Conservation (phyloP, 2,329 filamentous ascomycete species). For the Ophiocordyceps camponoti-saundersi region DNA sequence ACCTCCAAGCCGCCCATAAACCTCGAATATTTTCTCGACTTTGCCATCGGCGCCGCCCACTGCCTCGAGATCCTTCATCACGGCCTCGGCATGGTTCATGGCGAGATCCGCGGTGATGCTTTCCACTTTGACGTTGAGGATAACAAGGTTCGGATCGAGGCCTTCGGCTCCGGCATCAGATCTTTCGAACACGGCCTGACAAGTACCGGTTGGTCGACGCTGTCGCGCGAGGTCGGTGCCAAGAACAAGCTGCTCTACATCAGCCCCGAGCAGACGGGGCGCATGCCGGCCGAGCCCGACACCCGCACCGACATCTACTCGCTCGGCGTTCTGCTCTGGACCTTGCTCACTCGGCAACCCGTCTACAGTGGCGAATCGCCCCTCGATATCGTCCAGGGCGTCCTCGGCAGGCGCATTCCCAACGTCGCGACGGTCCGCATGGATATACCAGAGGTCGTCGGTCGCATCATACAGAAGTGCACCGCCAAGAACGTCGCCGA, state of each 20-base stretch:
- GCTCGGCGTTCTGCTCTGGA: constrained; percentile 79
- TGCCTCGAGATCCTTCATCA: constrained; percentile 87
- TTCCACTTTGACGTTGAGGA: constrained; percentile 70
- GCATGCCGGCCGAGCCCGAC: constrained; percentile 84
- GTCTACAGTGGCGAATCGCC: constrained; percentile 68
- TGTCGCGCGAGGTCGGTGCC: constrained; percentile 71
- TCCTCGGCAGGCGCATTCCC: constrained; percentile 63
- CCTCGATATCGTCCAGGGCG: constrained; percentile 81
- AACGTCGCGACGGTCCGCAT: constrained; percentile 60
- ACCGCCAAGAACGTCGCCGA: constrained; percentile 78
- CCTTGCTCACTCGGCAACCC: constrained; percentile 59
- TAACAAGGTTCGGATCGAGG: constrained; percentile 59
- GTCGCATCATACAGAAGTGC: constrained; percentile 77
- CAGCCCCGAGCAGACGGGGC: constrained; percentile 85
- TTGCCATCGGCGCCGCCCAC: constrained; percentile 75
- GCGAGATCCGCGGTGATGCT: constrained; percentile 77
- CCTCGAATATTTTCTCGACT: constrained; percentile 67
- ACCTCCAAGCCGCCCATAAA: constrained; percentile 42
- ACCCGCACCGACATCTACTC: constrained; percentile 88
- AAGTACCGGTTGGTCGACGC: constrained; percentile 68
- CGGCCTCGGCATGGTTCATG: constrained; percentile 70
- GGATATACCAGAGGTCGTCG: constrained; percentile 71
- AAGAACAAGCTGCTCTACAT: constrained; percentile 85
- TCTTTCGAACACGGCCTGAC: constrained; percentile 82
- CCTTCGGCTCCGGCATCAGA: constrained; percentile 71